phyloP scores from a whole-genome alignment of 768 basidiomycete species.

The Kwoniella mangroviensis region DNA sequence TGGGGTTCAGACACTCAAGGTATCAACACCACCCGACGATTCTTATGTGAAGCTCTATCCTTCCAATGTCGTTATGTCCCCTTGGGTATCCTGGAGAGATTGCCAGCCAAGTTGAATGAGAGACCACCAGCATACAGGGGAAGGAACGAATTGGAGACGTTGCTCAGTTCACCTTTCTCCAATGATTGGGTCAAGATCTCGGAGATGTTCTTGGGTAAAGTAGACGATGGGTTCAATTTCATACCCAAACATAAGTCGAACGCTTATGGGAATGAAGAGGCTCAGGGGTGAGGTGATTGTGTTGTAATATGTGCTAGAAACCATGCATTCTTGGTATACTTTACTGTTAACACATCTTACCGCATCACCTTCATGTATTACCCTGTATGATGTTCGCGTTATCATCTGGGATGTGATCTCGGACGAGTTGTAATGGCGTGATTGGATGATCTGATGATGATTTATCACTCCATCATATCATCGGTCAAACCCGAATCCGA shows the following conservation, averaged over 20 bases:
- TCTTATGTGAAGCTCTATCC: constrained; percentile 91
- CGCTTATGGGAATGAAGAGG: constrained; percentile 58
- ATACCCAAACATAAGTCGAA: constrained; percentile 96
- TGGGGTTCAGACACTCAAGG: constrained; percentile 66
- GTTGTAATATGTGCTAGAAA: neutral
- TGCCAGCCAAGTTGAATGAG: constrained; percentile 85
- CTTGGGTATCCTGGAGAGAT: constrained; percentile 81
- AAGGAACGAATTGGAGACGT: constrained; percentile 70
- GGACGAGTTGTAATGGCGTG: neutral
- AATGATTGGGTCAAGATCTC: constrained; percentile 67
- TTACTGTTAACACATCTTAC: too few species aligned
- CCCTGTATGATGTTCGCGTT: neutral
- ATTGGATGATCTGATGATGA: neutral
- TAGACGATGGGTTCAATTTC: constrained; percentile 81
- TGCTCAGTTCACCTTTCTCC: constrained; percentile 42
- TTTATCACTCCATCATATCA: neutral
- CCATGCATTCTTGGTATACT: too few species aligned
- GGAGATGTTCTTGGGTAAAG: constrained; percentile 91
- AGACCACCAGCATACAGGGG: constrained; percentile 86
- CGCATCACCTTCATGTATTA: too few species aligned
- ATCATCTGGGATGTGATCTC: neutral
- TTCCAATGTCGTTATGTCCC: constrained; percentile 97
- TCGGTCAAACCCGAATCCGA: constrained; percentile 7
- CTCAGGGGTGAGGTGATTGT: constrained; percentile 45
- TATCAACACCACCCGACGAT: constrained; percentile 86